phyloP scores from a whole-genome alignment of 139 green algal species.

The Volvox africanus region DNA sequence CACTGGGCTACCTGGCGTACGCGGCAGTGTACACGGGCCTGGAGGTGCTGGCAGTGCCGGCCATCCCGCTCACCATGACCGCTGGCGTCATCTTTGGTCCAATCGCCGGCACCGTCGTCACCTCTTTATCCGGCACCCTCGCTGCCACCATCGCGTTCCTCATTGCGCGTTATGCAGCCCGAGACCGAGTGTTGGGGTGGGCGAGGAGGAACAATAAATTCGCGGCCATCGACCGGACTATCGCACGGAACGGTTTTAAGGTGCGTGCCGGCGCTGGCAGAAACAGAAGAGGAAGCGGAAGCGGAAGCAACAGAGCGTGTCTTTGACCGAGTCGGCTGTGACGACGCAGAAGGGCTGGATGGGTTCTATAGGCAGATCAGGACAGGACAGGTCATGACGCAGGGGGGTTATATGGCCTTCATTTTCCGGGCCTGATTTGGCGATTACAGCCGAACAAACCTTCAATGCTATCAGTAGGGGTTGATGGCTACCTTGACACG shows the following conservation, averaged over 20 bases:
- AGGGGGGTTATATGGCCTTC: too few species aligned
- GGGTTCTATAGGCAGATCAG: too few species aligned
- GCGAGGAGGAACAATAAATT: slow-evolving; percentile 66
- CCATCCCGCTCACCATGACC: slow-evolving; percentile 93
- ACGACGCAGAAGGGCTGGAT: too few species aligned
- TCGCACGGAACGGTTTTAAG: slow-evolving; percentile 91
- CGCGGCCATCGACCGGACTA: slow-evolving; percentile 91
- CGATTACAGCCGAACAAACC: too few species aligned
- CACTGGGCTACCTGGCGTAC: slow-evolving; percentile 79
- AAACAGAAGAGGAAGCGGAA: too few species aligned
- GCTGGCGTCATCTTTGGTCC: slow-evolving; percentile 89
- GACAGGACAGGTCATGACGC: too few species aligned
- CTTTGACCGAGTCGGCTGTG: too few species aligned
- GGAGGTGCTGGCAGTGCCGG: slow-evolving; percentile 69
- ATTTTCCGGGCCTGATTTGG: too few species aligned
- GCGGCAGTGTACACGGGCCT: slow-evolving; percentile 77
- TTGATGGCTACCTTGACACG: too few species aligned
- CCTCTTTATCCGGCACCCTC: slow-evolving; percentile 68
- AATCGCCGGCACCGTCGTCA: slow-evolving; percentile 78
- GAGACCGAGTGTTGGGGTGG: slow-evolving; percentile 79
- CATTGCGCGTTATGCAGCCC: slow-evolving; percentile 91
- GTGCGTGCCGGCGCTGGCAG: neutral
- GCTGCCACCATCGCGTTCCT: slow-evolving; percentile 79
- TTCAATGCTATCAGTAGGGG: too few species aligned
- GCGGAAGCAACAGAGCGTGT: too few species aligned